Evolutionary conservation across 139 green algal genomes (phyloP).

Genomic region (Picochlorum sp.): DNA sequence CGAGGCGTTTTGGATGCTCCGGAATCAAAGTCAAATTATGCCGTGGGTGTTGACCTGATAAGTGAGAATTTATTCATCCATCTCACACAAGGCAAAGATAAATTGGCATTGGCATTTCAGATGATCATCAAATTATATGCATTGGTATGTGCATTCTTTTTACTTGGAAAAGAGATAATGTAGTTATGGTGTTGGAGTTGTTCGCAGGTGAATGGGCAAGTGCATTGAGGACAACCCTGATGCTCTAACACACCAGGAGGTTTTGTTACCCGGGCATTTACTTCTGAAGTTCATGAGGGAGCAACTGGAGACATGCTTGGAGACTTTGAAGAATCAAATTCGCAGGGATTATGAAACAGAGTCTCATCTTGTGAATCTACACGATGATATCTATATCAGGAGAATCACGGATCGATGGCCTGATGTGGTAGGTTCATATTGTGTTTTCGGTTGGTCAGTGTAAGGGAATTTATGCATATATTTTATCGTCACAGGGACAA

Average conservation of each 20-base stretch:
- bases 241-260: conserved; percentile 84
- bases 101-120: conserved; percentile 72
- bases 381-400: conserved; percentile 42
- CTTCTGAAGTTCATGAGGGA: conserved; percentile 76
- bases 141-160: conserved; percentile 40
- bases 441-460: background rate
- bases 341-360: conserved; percentile 27
- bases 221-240: conserved; percentile 87
- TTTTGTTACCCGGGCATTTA: conserved; percentile 84
- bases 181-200: too few species aligned
- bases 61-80: conserved; percentile 78
- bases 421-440: conserved; percentile 38
- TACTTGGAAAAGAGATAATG: too few species aligned
- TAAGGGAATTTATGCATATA: conserved; percentile 28
- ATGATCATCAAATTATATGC: conserved; percentile 97
- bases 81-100: conserved; percentile 59
- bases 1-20: conserved; percentile 14
- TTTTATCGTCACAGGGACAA: conserved; percentile 11
- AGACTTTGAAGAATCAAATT: conserved; percentile 24
- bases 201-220: conserved; percentile 33
- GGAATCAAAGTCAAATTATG: conserved; percentile 23
- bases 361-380: conserved; percentile 39
- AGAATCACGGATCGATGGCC: conserved; percentile 48
- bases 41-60: conserved; percentile 49
- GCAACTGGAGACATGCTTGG: conserved; percentile 61